Evolutionary conservation across 2,329 filamentous ascomycete genomes (phyloP), one percentile per base, ranked within the genome.

Genomic region (Aspergillus sp.): DNA sequence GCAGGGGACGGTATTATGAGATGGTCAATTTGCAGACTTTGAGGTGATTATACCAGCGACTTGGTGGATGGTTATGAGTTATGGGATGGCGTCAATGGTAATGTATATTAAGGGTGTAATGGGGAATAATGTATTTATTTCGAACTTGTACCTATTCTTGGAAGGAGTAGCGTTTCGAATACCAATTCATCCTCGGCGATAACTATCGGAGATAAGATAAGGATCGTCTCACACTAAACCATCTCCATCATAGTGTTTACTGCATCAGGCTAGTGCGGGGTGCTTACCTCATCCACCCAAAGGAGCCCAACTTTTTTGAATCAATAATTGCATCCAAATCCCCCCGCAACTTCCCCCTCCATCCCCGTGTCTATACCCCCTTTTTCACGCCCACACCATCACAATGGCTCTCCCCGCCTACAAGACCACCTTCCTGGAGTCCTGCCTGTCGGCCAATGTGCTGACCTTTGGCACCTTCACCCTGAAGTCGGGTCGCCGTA

Each of bases 401-500:
- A 48, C 17, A 10, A 58, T 58, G 57, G 39, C 57, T 41, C 57
- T 58, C 41, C 57, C 57, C 41, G 57, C 57, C 52, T 62, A 66
- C 62, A 66, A 66, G 52, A 61, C 58, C 25, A 41, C 62, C 1
- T 56, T 67, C 44, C 57, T 67, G 10, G 62, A 63, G 57, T 62
- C 64, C 39, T 61, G 62, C 51, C 64, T 67, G 50, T 66, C 64
- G 32, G 64, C 64, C 57, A 67, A 67, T 51, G 65, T 67, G 47
- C 62, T 67, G n/a, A 64, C 62, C 38, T 67, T 67, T 10, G 65
- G 65, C 49, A 59, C 62, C 42, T 67, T 63, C 56, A 60, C 89
- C 69, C 87, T 99, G 73, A 99, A 99, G 81, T 97, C 93, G 57
- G 91, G 91, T 78, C 91, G 94, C 71, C 58, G 58, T 60, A 53